Base-by-base conservation (phyloP, 495 filamentous ascomycete genomes). In the Tuber brumale region DNA sequence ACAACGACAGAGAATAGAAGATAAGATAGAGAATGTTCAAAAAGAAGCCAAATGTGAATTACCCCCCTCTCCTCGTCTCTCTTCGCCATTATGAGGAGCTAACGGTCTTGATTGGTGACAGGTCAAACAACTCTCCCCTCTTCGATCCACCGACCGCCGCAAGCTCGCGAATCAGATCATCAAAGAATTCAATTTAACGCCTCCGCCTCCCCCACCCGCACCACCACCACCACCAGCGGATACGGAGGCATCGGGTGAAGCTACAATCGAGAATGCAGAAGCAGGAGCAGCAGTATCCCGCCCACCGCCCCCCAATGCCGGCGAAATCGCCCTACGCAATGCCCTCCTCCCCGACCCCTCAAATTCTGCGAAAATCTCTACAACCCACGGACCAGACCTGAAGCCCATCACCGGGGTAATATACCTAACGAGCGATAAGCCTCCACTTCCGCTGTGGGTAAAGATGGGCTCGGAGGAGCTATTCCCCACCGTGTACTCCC, bases 81-180 rank as follows among this genome's bases (percentile, higher is more conserved):
- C 75, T 76, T 79, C 78, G 76, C 71, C 76, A 21, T 8, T 31
- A 42, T 69, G 31, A 23, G n/a, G 70, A 43, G 27, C 57, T 66
- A 35, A 66, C 5, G 5, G 16, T 66, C 57, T 35, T 66, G 57
- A 12, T 66, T 18, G 14, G 23, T 2, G 27, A 16, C 69, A 92
- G 89, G 89, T 93, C 85, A 93, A 93, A 84, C 89, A 91, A 23
- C 84, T 91, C 0, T 86, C 91, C 0, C 90, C 91, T 19, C 80
- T 93, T 41, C 88, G 91, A 69, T 92, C 91, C 51, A 92, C 91
- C 2, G 91, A 93, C 75, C 88, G 91, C 69, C 86, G 91, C 45
- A 91, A 89, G 76, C 88, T 91, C 69, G 91, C 91, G 57, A 91
- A 92, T 77, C 87, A 89, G 77, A 91, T 93, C 76, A 92, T 93